Evolutionary conservation across 2,329 filamentous ascomycete species (phyloP), one percentile per base, ranked within the genome.

Genomic region (Botrytis galanthina): DNA sequence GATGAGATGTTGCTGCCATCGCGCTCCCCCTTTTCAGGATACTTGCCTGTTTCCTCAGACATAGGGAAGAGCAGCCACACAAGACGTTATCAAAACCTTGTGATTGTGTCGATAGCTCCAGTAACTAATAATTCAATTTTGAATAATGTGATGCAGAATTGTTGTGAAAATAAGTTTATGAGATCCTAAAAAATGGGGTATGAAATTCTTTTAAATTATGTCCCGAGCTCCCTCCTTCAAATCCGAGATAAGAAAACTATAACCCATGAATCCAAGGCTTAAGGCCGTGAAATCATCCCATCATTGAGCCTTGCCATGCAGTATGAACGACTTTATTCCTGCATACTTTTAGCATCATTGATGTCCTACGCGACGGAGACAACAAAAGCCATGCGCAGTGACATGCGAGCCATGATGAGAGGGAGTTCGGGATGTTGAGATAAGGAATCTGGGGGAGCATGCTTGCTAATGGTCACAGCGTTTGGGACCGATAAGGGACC

Each of bases 381-480:
- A 29, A 22, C 54, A n/a, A 32, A 54, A 68, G 32, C 64, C 64
- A 54, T 29, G 46, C 44, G 46, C 44, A 51, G 44, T 37, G 39
- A 1, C 3, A 44, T 61, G 59, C 35, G n/a, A 57, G 26, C 26
- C 9, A 60, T 37, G 68, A 48, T 70, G 46, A 46, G 61, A 37
- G 22, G 37, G n/a, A 26, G 35, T 68, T 29, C 48, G 71, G 62
- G 59, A 66, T 48, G 39, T 48, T 35, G 59, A 60, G 71, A 72
- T 72, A 72, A 72, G 62, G 22, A 59, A 68, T 72, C 48, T 18
- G 71, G 48, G 68, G 61, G 64, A 68, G 46, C 46, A 60, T 60
- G 39, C 62, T 72, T 35, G n/a, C 37, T 68, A 61, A 63, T 72
- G 62, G 46, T 42, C 37, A 57, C 39, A 70, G 37, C 29, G 37